Conservation (phyloP, 2,329 filamentous ascomycete genomes). For the Didymella lethalis region DNA sequence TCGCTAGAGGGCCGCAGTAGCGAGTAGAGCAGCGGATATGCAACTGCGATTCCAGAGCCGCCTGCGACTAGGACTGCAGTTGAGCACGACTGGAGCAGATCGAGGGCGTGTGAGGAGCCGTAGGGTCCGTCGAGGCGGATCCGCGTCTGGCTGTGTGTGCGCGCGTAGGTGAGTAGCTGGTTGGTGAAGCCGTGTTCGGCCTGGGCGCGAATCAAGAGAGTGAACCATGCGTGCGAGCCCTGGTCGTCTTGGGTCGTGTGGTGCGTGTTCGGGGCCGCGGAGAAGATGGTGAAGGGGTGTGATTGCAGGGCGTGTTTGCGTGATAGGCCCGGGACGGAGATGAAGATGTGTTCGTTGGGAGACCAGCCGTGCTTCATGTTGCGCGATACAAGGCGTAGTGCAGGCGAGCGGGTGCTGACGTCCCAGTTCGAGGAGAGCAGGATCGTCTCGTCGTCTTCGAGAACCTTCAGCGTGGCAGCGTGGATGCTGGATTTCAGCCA, state of each 20-base stretch:
- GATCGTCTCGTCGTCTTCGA: slow-evolving; percentile 66
- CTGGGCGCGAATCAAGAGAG: slow-evolving; percentile 67
- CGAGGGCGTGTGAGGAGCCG: slow-evolving; percentile 64
- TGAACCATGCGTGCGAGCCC: slow-evolving; percentile 60
- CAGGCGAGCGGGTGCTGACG: slow-evolving; percentile 26
- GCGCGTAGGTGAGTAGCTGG: slow-evolving; percentile 62
- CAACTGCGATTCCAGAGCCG: slow-evolving; percentile 70
- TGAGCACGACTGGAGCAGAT: slow-evolving; percentile 60
- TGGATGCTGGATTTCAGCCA: slow-evolving; percentile 60
- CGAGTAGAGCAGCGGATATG: slow-evolving; percentile 67
- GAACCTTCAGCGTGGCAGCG: slow-evolving; percentile 60
- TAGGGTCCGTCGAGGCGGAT: slow-evolving; percentile 71
- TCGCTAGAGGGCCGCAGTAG: slow-evolving; percentile 46
- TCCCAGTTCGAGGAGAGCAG: slow-evolving; percentile 58
- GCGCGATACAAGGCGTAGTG: slow-evolving; percentile 25
- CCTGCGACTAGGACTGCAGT: slow-evolving; percentile 66
- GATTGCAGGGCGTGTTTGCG: slow-evolving; percentile 64
- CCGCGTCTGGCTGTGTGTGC: slow-evolving; percentile 52
- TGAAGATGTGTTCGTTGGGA: slow-evolving; percentile 70
- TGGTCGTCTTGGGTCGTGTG: slow-evolving; percentile 35
- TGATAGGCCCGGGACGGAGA: slow-evolving; percentile 65
- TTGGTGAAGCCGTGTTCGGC: slow-evolving; percentile 63
- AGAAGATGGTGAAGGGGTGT: slow-evolving; percentile 73
- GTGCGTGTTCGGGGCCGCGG: slow-evolving; percentile 57
- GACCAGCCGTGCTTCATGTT: slow-evolving; percentile 63